Evolutionary conservation across 192 early-diverging fungal species (phyloP).

Genomic region (Mortierella alpina): DNA sequence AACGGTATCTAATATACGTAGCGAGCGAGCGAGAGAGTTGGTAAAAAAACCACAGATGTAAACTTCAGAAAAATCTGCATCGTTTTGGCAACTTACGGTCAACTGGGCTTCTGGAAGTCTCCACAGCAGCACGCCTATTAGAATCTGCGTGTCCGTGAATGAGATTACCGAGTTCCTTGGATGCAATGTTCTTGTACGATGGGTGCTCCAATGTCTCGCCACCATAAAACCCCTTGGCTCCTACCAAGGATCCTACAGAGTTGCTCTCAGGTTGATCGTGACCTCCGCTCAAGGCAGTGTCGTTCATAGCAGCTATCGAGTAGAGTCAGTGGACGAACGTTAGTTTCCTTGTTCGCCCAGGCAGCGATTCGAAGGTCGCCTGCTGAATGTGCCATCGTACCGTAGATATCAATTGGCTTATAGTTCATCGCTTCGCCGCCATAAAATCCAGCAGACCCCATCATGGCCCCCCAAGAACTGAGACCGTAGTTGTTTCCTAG

Average conservation of each 20-base stretch:
- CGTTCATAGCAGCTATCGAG: too few species aligned
- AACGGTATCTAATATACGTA: too few species aligned
- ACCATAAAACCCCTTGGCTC: conserved; percentile 1
- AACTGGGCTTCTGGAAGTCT: too few species aligned
- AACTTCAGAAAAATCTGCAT: neutral
- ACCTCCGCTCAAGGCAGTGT: too few species aligned
- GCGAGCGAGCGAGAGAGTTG: too few species aligned
- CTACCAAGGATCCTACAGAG: neutral
- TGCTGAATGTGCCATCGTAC: neutral
- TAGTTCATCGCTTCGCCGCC: conserved; percentile 5
- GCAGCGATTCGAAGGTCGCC: too few species aligned
- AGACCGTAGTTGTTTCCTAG: neutral
- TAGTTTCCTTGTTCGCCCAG: neutral
- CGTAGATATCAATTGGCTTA: conserved; percentile 11
- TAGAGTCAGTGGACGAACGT: too few species aligned
- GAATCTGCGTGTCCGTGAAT: too few species aligned
- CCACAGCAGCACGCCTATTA: too few species aligned
- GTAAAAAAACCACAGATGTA: too few species aligned
- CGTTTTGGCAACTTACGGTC: neutral
- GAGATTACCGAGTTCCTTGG: too few species aligned
- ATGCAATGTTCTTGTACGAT: neutral
- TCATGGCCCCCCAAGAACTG: conserved; percentile 9
- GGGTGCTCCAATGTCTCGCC: neutral
- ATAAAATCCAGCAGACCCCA: conserved; percentile 14
- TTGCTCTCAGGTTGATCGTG: neutral